Evolutionary conservation across 2,329 filamentous ascomycete genomes (phyloP).

Genomic region (Colletotrichum karsti): DNA sequence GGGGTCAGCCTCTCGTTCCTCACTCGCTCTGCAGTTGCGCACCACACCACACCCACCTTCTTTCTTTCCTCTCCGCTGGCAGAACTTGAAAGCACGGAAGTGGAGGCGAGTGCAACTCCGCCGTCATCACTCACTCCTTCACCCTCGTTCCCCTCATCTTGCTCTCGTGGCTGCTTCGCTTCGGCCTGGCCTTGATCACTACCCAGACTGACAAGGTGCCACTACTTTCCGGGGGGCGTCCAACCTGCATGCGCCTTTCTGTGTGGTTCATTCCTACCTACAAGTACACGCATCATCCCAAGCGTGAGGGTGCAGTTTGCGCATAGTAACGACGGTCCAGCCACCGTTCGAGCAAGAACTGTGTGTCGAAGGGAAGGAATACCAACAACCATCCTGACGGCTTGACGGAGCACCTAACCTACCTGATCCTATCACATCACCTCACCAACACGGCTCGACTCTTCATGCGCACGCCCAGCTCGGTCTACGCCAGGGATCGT

Average conservation of each 20-base stretch:
- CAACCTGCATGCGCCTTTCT: constrained; percentile 11
- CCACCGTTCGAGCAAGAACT: neutral
- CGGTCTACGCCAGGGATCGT: constrained; percentile 4
- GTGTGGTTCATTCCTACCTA: constrained; percentile 4
- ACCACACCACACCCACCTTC: neutral
- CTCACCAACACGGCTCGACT: constrained; percentile 19
- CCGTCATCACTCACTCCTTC: constrained; percentile 8
- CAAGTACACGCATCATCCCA: constrained; percentile 12
- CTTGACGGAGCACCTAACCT: neutral
- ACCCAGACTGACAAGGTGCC: constrained; percentile 10
- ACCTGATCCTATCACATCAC: neutral
- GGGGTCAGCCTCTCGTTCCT: neutral
- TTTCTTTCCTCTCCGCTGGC: neutral
- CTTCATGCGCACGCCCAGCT: constrained; percentile 11
- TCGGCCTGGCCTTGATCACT: neutral
- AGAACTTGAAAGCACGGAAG: neutral
- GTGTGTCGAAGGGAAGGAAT: neutral
- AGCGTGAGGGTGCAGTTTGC: neutral
- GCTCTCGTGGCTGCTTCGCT: neutral
- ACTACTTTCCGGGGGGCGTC: constrained; percentile 9
- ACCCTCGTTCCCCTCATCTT: neutral
- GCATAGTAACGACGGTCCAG: neutral
- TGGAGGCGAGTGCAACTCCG: constrained; percentile 18
- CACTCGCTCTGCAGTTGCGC: neutral
- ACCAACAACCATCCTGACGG: neutral